These are phyloP conservation scores for Vitis rupestris DNA, from an alignment of 164 flowering plant genomes.

Conservation along the genomic window DNA sequence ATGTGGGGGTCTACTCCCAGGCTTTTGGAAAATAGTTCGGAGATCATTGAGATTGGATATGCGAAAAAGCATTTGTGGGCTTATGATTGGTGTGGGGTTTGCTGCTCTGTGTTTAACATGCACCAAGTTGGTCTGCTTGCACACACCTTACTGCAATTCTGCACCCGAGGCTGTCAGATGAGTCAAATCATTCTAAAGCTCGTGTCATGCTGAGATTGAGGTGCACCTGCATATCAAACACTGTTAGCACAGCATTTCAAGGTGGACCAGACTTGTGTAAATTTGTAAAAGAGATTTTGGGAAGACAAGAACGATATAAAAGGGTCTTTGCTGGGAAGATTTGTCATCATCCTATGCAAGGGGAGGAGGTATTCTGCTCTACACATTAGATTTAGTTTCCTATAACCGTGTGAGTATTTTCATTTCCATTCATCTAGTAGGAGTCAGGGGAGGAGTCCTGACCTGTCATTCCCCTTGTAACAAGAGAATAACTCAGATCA, in stretches of 20 bases:
- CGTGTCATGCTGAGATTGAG: not conserved
- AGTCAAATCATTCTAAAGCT: constrained; percentile 9
- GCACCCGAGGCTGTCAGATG: constrained; percentile 94
- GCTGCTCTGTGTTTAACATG: constrained; percentile 63
- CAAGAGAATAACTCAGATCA: no score
- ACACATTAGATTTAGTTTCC: no score
- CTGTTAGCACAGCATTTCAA: no score
- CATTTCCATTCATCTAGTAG: no score
- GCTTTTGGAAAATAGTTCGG: constrained; percentile 48
- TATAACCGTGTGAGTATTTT: no score
- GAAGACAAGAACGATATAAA: not conserved
- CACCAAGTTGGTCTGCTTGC: constrained; percentile 85
- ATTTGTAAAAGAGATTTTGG: not conserved
- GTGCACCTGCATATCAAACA: not conserved
- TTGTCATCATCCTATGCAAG: no score
- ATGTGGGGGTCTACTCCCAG: constrained; percentile 78
- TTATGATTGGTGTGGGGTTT: constrained; percentile 56
- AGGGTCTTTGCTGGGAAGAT: no score
- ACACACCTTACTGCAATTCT: constrained; percentile 91
- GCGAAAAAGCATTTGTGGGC: constrained; percentile 53
- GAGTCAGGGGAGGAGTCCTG: no score
- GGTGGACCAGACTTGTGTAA: not conserved
- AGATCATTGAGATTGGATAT: constrained; percentile 61
- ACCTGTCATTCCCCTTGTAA: no score
- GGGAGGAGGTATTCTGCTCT: no score